phyloP scores from a whole-genome alignment of 2,329 filamentous ascomycete species.

The Pleomassaria siparia region DNA sequence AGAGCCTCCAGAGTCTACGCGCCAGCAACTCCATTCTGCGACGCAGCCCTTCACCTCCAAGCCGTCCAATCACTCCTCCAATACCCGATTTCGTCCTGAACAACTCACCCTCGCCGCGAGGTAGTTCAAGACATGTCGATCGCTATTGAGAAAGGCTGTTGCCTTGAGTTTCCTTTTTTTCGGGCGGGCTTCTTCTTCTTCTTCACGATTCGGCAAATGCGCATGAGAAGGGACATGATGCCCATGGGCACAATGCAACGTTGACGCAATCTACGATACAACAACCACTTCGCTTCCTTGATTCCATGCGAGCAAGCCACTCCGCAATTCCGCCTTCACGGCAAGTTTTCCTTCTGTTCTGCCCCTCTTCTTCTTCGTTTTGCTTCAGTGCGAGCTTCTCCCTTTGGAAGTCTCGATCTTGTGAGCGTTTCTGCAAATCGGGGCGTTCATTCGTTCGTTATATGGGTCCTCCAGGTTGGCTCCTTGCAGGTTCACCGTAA shows the following conservation, averaged over 20 bases:
- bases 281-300: slow-evolving; percentile 4
- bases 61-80: slow-evolving; percentile 42
- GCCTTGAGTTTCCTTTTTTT: not conserved
- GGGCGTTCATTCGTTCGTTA: not conserved
- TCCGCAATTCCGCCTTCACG: not conserved
- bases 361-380: not conserved
- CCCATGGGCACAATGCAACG: slow-evolving; percentile 7
- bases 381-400: not conserved
- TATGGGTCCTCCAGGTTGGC: slow-evolving; percentile 1
- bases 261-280: slow-evolving; percentile 7
- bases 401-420: slow-evolving; percentile 1
- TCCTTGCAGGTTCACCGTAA: not conserved
- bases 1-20: slow-evolving; percentile 27
- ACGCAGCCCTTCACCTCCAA: slow-evolving; percentile 39
- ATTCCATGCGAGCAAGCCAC: not conserved
- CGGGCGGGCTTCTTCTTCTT: too few species aligned
- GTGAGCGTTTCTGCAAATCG: slow-evolving; percentile 9
- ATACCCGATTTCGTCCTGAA: slow-evolving; percentile 49
- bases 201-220: not conserved
- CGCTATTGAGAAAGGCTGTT: not conserved
- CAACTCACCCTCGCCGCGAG: slow-evolving; percentile 36
- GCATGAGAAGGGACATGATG: slow-evolving; percentile 4
- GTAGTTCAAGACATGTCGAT: slow-evolving; percentile 25
- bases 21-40: slow-evolving; percentile 20
- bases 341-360: not conserved